Evolutionary conservation across 208 protist species (phyloP).

Genomic region (Leishmania tropica): DNA sequence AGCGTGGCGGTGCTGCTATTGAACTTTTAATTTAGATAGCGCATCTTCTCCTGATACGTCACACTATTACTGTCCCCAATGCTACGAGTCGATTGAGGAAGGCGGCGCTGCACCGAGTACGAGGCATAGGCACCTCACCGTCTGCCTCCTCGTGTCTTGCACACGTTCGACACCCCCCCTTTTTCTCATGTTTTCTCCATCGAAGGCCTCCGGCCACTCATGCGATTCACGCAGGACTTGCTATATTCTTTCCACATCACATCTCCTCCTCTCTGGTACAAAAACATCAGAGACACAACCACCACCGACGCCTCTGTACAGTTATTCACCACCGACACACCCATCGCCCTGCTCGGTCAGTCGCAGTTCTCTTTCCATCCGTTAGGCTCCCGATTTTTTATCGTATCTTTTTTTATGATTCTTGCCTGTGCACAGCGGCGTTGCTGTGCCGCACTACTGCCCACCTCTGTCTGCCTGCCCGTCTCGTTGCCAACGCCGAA

Average conservation of each 20-base stretch:
- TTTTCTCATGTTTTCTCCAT: not conserved
- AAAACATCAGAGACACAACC: not conserved
- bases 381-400: not conserved
- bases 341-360: not conserved
- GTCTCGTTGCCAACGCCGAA: not conserved
- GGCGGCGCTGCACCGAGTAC: not conserved
- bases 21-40: not conserved
- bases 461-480: not conserved
- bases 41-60: too few relatives aligned
- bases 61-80: not conserved
- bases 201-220: not conserved
- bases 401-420: not conserved
- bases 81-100: not conserved
- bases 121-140: not conserved
- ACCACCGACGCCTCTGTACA: not conserved
- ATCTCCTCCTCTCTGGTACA: too few relatives aligned
- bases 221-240: not conserved
- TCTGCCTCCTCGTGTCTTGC: not conserved
- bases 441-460: not conserved
- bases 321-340: not conserved
- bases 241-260: not conserved
- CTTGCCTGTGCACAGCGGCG: not conserved
- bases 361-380: not conserved
- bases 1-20: not conserved
- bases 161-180: not conserved